phyloP scores from a whole-genome alignment of 202 grass and related monocot species.

The Schoenoplectus tabernaemontani region DNA sequence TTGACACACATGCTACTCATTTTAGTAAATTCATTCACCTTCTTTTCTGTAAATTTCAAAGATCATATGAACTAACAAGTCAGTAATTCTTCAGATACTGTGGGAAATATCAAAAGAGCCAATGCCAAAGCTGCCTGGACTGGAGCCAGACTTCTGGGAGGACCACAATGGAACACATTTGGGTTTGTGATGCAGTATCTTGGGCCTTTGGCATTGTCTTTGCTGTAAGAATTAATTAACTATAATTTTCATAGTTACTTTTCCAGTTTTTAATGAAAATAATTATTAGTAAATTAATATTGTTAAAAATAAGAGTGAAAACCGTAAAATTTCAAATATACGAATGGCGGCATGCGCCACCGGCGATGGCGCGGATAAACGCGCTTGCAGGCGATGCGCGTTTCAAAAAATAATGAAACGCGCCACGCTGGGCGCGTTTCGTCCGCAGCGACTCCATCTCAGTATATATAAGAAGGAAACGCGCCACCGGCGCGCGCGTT shows the following conservation, averaged over 20 bases:
- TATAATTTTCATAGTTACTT: not conserved
- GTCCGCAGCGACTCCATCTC: too few species aligned
- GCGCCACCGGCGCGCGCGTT: too few species aligned
- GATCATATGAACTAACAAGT: not conserved
- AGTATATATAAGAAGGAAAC: too few species aligned
- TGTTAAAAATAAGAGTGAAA: too few species aligned
- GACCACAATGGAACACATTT: slow-evolving; percentile 42
- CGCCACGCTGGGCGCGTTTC: too few species aligned
- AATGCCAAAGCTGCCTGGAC: slow-evolving; percentile 60
- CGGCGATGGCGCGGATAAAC: too few species aligned
- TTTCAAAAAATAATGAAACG: too few species aligned
- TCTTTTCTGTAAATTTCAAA: not conserved
- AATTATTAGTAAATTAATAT: too few species aligned
- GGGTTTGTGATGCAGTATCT: slow-evolving; percentile 89
- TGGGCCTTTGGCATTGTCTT: slow-evolving; percentile 95
- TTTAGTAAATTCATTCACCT: not conserved
- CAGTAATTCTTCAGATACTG: slow-evolving; percentile 24
- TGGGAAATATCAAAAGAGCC: slow-evolving; percentile 72
- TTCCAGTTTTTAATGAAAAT: too few species aligned
- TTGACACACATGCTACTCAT: not conserved
- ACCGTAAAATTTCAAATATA: too few species aligned
- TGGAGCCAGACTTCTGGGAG: slow-evolving; percentile 74
- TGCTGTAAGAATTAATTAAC: slow-evolving; percentile 42
- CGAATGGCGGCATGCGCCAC: too few species aligned
- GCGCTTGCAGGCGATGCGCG: too few species aligned